Base-by-base conservation (phyloP, 2,329 filamentous ascomycete species). In the Penicillium sp. region DNA sequence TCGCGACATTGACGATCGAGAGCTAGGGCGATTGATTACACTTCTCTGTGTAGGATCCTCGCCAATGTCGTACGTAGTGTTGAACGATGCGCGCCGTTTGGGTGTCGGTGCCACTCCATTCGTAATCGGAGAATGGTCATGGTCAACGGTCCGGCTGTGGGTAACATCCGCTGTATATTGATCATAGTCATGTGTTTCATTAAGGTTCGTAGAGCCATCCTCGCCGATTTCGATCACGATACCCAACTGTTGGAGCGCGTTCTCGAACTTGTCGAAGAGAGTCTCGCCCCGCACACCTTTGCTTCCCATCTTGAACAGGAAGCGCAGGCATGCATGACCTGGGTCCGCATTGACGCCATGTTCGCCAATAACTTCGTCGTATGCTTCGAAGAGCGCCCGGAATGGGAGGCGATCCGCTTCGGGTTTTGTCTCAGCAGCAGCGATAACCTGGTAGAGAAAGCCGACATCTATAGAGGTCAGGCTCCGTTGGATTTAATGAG, bases 301-400 rank as follows among this genome's bases (percentile, higher is more conserved):
- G 57, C 85, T 86, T 50, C 89, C 88, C 68, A 96, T 85, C 65
- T 87, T 87, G 70, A 94, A 90, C 53, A 96, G 75, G 65, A 95
- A 86, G 59, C 87, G 84, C 60, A 91, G 86, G 66, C 91, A 87
- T 62, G 88, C 84, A 63, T 86, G 85, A 65, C 92, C 89, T 62
- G 88, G 80, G 64, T 89, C 86, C n/a, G 85, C 81, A 56, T 90
- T 82, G 60, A 90, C 77, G 52, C 85, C 87, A 76, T 89, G 79
- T 60, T 85, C 79, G 6, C 83, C 83, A n/a, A 96, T 82, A 40
- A 92, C 80, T 53, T 84, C 80, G 67, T 94, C 88, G 69, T 95
- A 95, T 31, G 90, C 90, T 50, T 82, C 81, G 73, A 95, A 95
- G 18, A 96, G 81, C 10, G 90, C 90, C 67, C 86, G 86, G 55